Evolutionary conservation across 176 grass and related monocot genomes (phyloP).

Genomic region (Melocanna baccifera): DNA sequence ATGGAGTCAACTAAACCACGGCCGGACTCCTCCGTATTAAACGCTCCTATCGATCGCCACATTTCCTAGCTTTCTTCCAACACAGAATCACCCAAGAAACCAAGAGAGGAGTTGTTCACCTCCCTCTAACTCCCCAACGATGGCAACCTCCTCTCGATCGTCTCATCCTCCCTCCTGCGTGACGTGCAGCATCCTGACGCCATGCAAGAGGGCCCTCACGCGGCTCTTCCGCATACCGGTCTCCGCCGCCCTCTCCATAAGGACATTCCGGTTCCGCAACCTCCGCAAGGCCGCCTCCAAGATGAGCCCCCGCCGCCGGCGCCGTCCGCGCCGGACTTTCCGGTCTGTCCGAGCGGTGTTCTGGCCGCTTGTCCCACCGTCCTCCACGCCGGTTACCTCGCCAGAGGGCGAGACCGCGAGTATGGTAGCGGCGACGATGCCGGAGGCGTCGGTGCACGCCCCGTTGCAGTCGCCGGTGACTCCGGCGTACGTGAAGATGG

Average conservation of each 20-base stretch:
- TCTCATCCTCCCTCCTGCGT: conserved; percentile 18
- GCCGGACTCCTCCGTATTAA: background rate
- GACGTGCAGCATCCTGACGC: conserved; percentile 39
- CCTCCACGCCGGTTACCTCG: background rate
- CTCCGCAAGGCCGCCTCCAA: conserved; percentile 44
- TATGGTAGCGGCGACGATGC: background rate
- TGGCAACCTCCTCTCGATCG: background rate
- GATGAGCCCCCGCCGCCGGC: conserved; percentile 37
- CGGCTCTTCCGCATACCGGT: conserved; percentile 50
- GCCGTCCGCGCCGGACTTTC: background rate
- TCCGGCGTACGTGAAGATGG: conserved; percentile 53
- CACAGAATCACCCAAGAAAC: background rate
- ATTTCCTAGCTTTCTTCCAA: background rate
- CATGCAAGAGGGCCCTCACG: conserved; percentile 45
- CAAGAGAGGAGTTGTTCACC: background rate
- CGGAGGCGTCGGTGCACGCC: background rate
- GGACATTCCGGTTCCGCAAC: conserved; percentile 58
- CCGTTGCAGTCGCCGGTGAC: conserved; percentile 53
- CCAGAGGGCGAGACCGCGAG: background rate
- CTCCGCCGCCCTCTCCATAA: conserved; percentile 26
- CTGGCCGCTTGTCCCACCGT: conserved; percentile 41
- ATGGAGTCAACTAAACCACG: background rate
- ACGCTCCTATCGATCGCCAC: background rate
- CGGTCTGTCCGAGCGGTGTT: conserved; percentile 43
- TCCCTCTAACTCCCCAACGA: background rate